phyloP scores from a whole-genome alignment of 2,329 filamentous ascomycete genomes.

The Tricladium varicosporioides region DNA sequence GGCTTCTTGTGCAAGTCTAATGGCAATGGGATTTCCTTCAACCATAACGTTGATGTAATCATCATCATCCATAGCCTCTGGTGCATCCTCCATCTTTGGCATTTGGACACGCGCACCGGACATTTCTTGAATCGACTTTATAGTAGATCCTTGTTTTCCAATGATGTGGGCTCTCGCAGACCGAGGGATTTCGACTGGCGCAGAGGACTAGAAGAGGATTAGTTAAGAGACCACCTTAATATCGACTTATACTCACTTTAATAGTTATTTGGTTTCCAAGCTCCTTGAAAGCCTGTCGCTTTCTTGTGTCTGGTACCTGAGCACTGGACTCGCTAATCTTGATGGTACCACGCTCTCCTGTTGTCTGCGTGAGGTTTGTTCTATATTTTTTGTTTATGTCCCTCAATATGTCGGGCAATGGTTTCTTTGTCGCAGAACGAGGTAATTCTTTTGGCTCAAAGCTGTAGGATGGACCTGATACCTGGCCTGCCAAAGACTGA shows the following conservation, averaged over 20 bases:
- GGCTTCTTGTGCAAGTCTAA: conserved; percentile 76
- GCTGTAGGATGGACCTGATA: conserved; percentile 36
- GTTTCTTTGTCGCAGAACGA: conserved; percentile 76
- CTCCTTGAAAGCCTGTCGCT: conserved; percentile 85
- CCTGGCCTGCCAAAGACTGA: conserved; percentile 71
- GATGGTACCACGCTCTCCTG: conserved; percentile 68
- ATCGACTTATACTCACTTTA: conserved; percentile 56
- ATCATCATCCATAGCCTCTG: conserved; percentile 58
- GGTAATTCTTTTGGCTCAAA: conserved; percentile 65
- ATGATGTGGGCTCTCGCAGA: conserved; percentile 89
- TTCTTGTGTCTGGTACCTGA: conserved; percentile 60
- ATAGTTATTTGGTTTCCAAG: conserved; percentile 83
- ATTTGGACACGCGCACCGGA: conserved; percentile 90
- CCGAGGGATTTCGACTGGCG: conserved; percentile 77
- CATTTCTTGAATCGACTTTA: conserved; percentile 85
- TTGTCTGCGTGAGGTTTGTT: conserved; percentile 76
- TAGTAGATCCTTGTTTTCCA: conserved; percentile 83
- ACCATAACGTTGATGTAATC: conserved; percentile 85
- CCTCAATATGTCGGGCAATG: conserved; percentile 79
- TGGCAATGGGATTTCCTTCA: conserved; percentile 87
- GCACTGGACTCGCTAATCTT: conserved; percentile 85
- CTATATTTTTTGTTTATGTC: conserved; percentile 92
- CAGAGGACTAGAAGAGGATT: conserved; percentile 50
- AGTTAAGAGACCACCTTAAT: conserved; percentile 8
- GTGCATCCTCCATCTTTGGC: conserved; percentile 70